These are phyloP conservation scores for Candida schatavii DNA, from an alignment of 805 yeast genomes.

Conservation along the genomic window DNA sequence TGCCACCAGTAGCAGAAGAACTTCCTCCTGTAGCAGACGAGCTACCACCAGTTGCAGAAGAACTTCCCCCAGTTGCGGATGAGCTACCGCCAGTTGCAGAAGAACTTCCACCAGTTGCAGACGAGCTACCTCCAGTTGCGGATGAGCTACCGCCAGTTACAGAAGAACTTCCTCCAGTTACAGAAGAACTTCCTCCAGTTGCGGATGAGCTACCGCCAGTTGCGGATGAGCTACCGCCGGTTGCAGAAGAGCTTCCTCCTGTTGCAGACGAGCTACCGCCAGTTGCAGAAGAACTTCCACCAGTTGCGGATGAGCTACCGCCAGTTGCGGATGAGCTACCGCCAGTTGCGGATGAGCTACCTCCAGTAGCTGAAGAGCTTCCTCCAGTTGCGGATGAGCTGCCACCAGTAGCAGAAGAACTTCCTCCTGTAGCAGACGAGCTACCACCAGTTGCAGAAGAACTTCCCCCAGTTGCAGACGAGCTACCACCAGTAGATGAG, in stretches of 20 bases:
- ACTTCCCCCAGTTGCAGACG: not conserved
- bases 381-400: conserved; percentile 1
- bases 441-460: not conserved
- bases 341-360: not conserved
- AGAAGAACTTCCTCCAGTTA: conserved; percentile 1
- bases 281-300: not conserved
- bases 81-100: not conserved
- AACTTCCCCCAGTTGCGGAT: conserved; percentile 5
- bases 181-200: conserved; percentile 4
- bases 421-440: not conserved
- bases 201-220: not conserved
- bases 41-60: conserved; percentile 6
- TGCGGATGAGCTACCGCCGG: too few relatives aligned
- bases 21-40: conserved; percentile 4
- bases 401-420: not conserved
- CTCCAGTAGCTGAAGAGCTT: not conserved
- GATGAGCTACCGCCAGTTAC: not conserved
- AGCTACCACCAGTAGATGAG: not conserved
- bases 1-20: not conserved
- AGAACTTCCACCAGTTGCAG: not conserved
- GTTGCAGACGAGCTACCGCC: not conserved
- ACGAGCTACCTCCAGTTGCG: not conserved
- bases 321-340: not conserved
- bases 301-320: not conserved
- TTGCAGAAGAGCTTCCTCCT: not conserved